Evolutionary conservation across 2,329 filamentous ascomycete genomes (phyloP).

Genomic region (Ophiostoma perfectum): DNA sequence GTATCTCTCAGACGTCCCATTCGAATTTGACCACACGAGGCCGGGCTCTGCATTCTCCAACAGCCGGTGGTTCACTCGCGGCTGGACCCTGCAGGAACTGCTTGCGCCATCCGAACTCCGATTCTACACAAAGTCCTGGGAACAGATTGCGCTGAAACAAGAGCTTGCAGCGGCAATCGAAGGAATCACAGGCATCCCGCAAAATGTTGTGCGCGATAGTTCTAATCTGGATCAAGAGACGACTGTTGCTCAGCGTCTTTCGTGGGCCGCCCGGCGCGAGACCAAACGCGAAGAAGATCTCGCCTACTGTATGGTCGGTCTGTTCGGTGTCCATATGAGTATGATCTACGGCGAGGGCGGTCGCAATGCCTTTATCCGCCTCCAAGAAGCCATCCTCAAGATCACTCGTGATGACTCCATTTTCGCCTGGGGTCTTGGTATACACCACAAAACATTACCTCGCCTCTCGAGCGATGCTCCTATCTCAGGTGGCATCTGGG

Average conservation of each 20-base stretch:
- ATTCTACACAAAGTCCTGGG: slow-evolving; percentile 28
- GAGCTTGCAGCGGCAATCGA: slow-evolving; percentile 12
- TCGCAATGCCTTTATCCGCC: slow-evolving; percentile 28
- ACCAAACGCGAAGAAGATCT: slow-evolving; percentile 30
- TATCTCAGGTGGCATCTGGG: background rate
- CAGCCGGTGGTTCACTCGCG: slow-evolving; percentile 37
- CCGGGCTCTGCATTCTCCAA: background rate
- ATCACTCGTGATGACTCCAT: slow-evolving; percentile 18
- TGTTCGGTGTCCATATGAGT: slow-evolving; percentile 33
- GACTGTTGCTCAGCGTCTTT: slow-evolving; percentile 30
- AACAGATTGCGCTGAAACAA: slow-evolving; percentile 16
- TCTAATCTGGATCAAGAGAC: background rate
- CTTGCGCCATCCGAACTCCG: slow-evolving; percentile 40
- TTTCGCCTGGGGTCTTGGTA: slow-evolving; percentile 17
- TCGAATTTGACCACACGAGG: background rate
- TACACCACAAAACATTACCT: too few species aligned
- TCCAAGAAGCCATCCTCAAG: slow-evolving; percentile 30
- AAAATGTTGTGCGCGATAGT: slow-evolving; percentile 6
- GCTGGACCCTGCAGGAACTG: slow-evolving; percentile 59
- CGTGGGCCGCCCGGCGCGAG: slow-evolving; percentile 30
- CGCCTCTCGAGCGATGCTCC: too few species aligned
- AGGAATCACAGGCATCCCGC: slow-evolving; percentile 23
- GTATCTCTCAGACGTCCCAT: slow-evolving; percentile 19
- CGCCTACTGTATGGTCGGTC: slow-evolving; percentile 33
- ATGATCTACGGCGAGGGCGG: slow-evolving; percentile 34